These are phyloP conservation scores for Neopestalotiopsis rosae DNA, from an alignment of 2,329 filamentous ascomycete species.

Conservation along the genomic window DNA sequence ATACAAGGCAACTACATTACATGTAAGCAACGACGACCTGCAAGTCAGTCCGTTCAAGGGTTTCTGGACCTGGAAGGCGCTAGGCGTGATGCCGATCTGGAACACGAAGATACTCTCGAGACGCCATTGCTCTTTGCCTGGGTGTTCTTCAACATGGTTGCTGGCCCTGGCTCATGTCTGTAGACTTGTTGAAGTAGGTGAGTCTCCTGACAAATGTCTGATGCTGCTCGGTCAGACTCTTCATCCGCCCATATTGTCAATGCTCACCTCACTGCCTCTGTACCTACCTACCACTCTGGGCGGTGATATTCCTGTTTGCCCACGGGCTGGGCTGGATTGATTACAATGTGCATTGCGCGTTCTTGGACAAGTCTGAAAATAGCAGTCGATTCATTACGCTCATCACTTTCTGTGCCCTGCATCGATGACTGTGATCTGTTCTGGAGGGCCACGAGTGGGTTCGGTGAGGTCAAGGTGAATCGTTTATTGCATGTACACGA, in stretches of 20 bases:
- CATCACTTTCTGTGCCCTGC: not conserved
- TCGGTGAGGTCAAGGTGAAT: conserved; percentile 12
- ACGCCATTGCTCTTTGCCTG: not conserved
- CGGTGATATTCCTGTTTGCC: conserved; percentile 8
- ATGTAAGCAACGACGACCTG: not conserved
- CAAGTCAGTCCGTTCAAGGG: not conserved
- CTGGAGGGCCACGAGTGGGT: not conserved
- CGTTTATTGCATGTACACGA: no score
- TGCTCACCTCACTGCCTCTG: not conserved
- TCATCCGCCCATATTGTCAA: not conserved
- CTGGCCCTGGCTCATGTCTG: not conserved
- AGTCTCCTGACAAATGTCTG: not conserved
- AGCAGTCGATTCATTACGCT: not conserved
- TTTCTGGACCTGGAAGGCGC: not conserved
- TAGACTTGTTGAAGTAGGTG: not conserved
- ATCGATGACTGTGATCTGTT: not conserved
- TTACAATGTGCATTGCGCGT: not conserved
- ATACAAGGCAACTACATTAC: not conserved
- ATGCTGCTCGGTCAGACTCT: conserved; percentile 5
- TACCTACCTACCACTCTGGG: conserved; percentile 14
- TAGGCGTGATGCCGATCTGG: not conserved
- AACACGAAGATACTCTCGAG: not conserved
- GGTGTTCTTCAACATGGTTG: not conserved
- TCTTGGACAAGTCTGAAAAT: conserved; percentile 1
- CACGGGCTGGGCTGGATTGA: not conserved